These are phyloP conservation scores for Penicillium tannophilum DNA, from an alignment of 495 filamentous ascomycete genomes.

Conservation along the genomic window DNA sequence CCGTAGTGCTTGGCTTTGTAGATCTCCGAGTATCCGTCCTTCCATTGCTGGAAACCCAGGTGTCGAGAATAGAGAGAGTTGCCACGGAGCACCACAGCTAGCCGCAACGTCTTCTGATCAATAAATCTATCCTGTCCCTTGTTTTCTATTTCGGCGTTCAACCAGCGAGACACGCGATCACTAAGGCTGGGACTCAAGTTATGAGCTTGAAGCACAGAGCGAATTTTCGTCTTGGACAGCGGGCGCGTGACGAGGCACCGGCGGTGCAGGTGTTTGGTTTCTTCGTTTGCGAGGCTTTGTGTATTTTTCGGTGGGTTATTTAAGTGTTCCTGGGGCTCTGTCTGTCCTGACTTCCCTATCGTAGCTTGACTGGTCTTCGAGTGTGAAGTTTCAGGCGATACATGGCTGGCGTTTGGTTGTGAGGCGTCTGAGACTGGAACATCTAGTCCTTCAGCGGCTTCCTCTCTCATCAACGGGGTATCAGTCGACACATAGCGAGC, in stretches of 20 bases:
- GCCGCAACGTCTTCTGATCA: constrained; percentile 16
- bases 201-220: constrained; percentile 11
- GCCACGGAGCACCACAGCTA: constrained; percentile 22
- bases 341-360: background rate
- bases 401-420: background rate
- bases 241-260: constrained; percentile 1
- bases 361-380: background rate
- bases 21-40: constrained; percentile 25
- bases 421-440: background rate
- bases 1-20: constrained; percentile 27
- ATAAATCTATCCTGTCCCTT: constrained; percentile 20
- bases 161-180: constrained; percentile 13
- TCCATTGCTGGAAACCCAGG: constrained; percentile 31
- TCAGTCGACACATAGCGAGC: constrained; percentile 22
- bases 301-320: background rate
- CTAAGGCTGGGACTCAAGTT: constrained; percentile 14
- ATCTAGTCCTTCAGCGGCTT: background rate
- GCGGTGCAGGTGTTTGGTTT: background rate
- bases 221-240: constrained; percentile 13
- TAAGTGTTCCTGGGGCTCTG: background rate
- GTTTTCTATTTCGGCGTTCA: constrained; percentile 19
- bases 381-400: background rate
- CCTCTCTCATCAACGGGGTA: background rate
- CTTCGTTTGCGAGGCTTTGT: background rate
- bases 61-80: constrained; percentile 28